A percentile compares a stretch with the other conserved stretches of the same genome.
phyloP scores from a whole-genome alignment of 2,329 filamentous ascomycete genomes.

The Zymoseptoria passerinii region DNA sequence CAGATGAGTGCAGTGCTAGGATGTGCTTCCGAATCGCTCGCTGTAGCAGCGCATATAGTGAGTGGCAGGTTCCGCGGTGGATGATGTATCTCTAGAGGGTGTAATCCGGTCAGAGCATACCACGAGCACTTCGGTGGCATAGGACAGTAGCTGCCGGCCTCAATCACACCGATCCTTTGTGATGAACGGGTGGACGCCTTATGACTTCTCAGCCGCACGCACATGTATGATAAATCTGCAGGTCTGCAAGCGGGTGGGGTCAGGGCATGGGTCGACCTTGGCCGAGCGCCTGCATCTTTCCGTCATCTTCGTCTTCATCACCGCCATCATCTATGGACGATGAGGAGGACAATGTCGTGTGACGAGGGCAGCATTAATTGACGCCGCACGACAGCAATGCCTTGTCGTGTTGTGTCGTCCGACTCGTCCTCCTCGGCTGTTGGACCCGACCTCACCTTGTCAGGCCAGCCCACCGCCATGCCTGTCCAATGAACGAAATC shows the following conservation, averaged over 20 bases:
- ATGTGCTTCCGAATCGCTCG: background rate
- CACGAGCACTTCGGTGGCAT: background rate
- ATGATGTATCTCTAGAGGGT: background rate
- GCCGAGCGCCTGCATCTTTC: background rate
- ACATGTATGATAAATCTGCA: background rate
- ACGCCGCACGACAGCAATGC: too few relatives aligned
- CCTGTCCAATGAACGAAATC: too few relatives aligned
- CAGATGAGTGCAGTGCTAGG: background rate
- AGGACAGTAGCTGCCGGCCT: background rate
- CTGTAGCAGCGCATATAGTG: too few relatives aligned
- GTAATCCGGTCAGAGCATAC: background rate
- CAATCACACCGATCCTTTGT: background rate
- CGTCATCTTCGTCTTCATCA: background rate
- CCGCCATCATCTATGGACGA: background rate
- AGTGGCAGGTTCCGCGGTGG: background rate
- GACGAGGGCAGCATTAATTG: background rate
- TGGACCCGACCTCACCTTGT: too few relatives aligned
- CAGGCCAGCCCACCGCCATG: too few relatives aligned
- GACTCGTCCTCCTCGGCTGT: too few relatives aligned
- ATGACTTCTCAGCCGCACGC: background rate
- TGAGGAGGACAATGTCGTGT: background rate
- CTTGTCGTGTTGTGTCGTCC: too few relatives aligned
- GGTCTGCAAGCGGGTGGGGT: background rate
- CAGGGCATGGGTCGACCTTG: background rate
- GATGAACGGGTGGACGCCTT: background rate